Percentiles rank a stretch among this genome's conserved stretches.
These are phyloP conservation scores for Linnemannia elongata DNA, from an alignment of 192 early-diverging fungal species.

Conservation along the genomic window DNA sequence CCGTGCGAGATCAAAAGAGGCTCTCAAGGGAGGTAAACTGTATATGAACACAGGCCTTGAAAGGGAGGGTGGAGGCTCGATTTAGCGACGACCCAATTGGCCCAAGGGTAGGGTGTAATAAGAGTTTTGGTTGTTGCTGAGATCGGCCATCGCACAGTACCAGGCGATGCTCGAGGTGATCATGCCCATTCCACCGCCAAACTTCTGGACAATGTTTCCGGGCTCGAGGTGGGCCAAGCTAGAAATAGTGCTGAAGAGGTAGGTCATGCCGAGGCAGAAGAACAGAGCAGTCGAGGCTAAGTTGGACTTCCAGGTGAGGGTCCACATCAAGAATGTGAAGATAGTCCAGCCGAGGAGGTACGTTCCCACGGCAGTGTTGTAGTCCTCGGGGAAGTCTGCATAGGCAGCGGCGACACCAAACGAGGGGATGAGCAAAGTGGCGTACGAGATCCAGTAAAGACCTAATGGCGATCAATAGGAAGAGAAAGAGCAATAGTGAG, in stretches of 20 bases:
- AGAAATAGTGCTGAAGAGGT: slow-evolving; percentile 56
- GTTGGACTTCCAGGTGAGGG: slow-evolving; percentile 62
- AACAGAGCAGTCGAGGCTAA: slow-evolving; percentile 59
- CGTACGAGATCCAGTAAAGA: slow-evolving; percentile 69
- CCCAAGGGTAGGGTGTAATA: slow-evolving; percentile 64
- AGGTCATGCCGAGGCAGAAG: slow-evolving; percentile 61
- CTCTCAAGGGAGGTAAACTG: too few relatives aligned
- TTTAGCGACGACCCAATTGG: slow-evolving; percentile 45
- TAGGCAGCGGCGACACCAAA: slow-evolving; percentile 62
- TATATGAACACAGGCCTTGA: too few relatives aligned
- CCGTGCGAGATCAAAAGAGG: neutral
- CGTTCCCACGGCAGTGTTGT: slow-evolving; percentile 61
- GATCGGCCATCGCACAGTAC: slow-evolving; percentile 67
- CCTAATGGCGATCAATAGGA: slow-evolving; percentile 18
- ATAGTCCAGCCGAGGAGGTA: slow-evolving; percentile 65
- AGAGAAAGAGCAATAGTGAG: neutral
- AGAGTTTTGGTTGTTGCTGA: slow-evolving; percentile 65
- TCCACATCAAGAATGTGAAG: slow-evolving; percentile 66
- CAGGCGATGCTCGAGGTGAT: slow-evolving; percentile 63
- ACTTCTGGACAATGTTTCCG: slow-evolving; percentile 52
- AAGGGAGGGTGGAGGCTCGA: too few relatives aligned
- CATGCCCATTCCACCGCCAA: slow-evolving; percentile 61
- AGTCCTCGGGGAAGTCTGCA: slow-evolving; percentile 50
- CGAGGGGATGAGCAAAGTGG: slow-evolving; percentile 62
- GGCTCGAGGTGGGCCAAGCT: slow-evolving; percentile 60